Percentiles rank a stretch among this genome's conserved stretches.
Conservation (phyloP, 768 basidiomycete species). For the Amanita rimosa region DNA sequence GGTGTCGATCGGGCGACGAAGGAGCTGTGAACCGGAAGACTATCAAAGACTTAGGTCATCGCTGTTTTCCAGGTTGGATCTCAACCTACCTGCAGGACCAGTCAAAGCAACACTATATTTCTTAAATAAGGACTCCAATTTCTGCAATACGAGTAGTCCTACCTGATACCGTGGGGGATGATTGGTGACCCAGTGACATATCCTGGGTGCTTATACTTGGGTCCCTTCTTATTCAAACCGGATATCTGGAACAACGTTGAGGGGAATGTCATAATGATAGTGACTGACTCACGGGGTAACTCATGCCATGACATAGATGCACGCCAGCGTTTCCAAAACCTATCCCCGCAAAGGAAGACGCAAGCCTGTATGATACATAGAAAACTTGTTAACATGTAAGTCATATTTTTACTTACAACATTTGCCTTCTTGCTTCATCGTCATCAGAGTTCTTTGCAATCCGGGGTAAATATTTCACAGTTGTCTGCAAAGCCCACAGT, state of each 20-base stretch:
- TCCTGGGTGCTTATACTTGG: slow-evolving; percentile 85
- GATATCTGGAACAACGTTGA: slow-evolving; percentile 48
- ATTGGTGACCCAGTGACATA: slow-evolving; percentile 82
- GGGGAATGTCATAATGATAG: not conserved
- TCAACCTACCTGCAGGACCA: slow-evolving; percentile 61
- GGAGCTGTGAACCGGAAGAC: slow-evolving; percentile 97
- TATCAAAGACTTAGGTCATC: slow-evolving; percentile 10
- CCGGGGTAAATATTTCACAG: slow-evolving; percentile 81
- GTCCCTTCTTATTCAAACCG: slow-evolving; percentile 88
- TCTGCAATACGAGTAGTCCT: slow-evolving; percentile 7
- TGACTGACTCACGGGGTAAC: slow-evolving; percentile 44
- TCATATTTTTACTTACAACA: slow-evolving; percentile 52
- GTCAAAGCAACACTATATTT: slow-evolving; percentile 65
- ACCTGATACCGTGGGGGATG: slow-evolving; percentile 88
- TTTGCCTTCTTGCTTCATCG: slow-evolving; percentile 75
- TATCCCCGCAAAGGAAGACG: slow-evolving; percentile 90
- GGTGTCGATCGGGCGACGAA: slow-evolving; percentile 84
- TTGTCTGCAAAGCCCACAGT: slow-evolving; percentile 83
- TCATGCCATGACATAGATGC: slow-evolving; percentile 84
- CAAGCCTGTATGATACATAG: slow-evolving; percentile 40
- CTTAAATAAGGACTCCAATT: not conserved
- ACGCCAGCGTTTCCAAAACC: slow-evolving; percentile 94
- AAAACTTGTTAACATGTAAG: slow-evolving; percentile 1
- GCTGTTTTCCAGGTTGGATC: slow-evolving; percentile 2
- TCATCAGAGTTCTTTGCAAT: slow-evolving; percentile 74